Evolutionary conservation across 2,329 filamentous ascomycete species (phyloP).

Genomic region (Xylaria arbuscula): DNA sequence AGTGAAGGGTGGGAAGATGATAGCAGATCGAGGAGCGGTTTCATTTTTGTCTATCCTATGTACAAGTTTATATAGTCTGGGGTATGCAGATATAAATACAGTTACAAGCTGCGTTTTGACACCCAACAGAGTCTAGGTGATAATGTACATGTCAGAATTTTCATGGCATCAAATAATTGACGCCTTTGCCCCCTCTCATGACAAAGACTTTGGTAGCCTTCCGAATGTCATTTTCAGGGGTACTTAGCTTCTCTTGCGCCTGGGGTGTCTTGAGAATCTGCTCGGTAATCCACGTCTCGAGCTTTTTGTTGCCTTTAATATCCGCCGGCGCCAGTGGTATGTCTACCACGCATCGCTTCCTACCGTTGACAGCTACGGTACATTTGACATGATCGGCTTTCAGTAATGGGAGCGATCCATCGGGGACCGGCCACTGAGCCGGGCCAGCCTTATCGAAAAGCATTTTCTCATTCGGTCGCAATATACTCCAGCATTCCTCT

Average conservation of each 20-base stretch:
- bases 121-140: background rate
- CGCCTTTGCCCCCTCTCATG: constrained; percentile 68
- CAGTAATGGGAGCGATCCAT: constrained; percentile 63
- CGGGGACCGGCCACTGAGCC: constrained; percentile 68
- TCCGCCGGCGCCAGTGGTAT: constrained; percentile 64
- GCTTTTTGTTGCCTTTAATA: constrained; percentile 49
- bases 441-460: constrained; percentile 56
- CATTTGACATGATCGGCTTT: constrained; percentile 64
- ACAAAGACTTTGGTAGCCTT: constrained; percentile 52
- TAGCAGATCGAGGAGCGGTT: constrained; percentile 14
- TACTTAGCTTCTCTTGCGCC: constrained; percentile 66
- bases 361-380: constrained; percentile 85
- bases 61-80: constrained; percentile 7
- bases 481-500: constrained; percentile 80
- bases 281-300: constrained; percentile 70
- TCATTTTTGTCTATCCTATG: constrained; percentile 15
- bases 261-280: constrained; percentile 71
- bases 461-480: constrained; percentile 57
- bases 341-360: constrained; percentile 73
- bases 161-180: constrained; percentile 73
- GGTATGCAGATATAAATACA: constrained; percentile 30
- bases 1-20: background rate
- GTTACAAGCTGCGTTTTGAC: constrained; percentile 11
- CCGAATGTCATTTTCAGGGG: constrained; percentile 57
- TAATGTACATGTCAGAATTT: constrained; percentile 4